phyloP scores from a whole-genome alignment of 2,329 filamentous ascomycete species.

The Penicillium fuscoglaucum region DNA sequence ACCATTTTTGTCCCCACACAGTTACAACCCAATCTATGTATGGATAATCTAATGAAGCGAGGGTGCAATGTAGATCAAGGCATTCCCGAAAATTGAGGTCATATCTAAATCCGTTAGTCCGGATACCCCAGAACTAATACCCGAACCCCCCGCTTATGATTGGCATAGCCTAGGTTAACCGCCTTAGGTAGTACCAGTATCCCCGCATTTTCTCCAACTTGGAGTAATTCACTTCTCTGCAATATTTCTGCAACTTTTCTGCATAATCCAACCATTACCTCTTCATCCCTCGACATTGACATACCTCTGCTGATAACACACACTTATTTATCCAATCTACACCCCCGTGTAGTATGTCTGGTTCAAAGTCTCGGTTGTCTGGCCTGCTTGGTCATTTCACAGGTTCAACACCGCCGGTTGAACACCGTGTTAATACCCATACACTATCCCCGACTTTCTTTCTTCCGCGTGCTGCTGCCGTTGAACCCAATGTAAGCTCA shows the following conservation, averaged over 20 bases:
- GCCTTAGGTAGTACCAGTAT: slow-evolving; percentile 1
- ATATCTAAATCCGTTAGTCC: neutral
- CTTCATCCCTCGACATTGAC: neutral
- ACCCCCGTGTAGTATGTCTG: slow-evolving; percentile 22
- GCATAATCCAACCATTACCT: neutral
- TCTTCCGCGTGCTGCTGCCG: slow-evolving; percentile 77
- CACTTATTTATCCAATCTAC: neutral
- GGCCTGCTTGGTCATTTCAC: slow-evolving; percentile 34
- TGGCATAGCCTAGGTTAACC: slow-evolving; percentile 23
- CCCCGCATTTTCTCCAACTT: slow-evolving; percentile 25
- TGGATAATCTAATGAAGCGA: neutral
- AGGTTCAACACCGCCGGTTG: slow-evolving; percentile 20
- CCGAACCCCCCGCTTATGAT: slow-evolving; percentile 17
- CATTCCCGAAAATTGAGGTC: neutral
- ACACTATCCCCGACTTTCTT: slow-evolving; percentile 85
- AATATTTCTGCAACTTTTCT: neutral
- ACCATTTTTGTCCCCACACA: neutral
- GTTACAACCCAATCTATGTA: neutral
- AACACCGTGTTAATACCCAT: slow-evolving; percentile 45
- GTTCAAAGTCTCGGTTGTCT: slow-evolving; percentile 30
- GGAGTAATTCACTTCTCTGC: neutral
- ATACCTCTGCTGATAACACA: neutral
- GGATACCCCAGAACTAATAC: slow-evolving; percentile 2
- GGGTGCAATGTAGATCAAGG: neutral
- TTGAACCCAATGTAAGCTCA: slow-evolving; percentile 71